Evolutionary conservation across 495 filamentous ascomycete species (phyloP), one percentile per base, ranked within the genome.

Genomic region (Penicillium goetzii): DNA sequence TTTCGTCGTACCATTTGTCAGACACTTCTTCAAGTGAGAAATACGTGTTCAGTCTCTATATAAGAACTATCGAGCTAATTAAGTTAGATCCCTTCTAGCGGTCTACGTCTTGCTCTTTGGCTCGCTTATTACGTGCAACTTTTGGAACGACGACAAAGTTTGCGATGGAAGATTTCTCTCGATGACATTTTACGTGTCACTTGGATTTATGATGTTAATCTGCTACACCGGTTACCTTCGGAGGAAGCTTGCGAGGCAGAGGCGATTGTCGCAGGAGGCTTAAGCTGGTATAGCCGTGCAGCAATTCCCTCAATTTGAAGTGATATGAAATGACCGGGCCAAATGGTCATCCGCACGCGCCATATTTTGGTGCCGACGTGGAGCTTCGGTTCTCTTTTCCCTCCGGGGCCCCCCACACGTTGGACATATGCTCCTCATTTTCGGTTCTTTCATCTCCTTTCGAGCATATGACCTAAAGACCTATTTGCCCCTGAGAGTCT

Each of bases 101-200:
- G 5, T 43, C 25, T 4, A 8, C 4, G 15, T 57, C 34, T 45
- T 43, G 4, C 11, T 57, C 55, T 57, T 17, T 43, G 55, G 55
- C 55, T 57, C 55, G 55, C 36, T 57, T 10, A 57, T 57, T 6
- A 57, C 55, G 32, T 57, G 55, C 38, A 43, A 57, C 25, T 28
- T 57, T 30, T 45, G 55, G 55, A 43, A 30, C 38, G 38, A 57
- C 55, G 55, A 43, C 1, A 57, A 57, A 57, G 36, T 43, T 45
- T 56, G 54, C 28, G 54, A 56, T 56, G 6, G 21, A n/a, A 41
- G 43, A 0, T 12, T 47, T 23, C n/a, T 11, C 43, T 47, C 43
- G 7, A 8, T 47, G 43, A 11, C 9, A 1, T 47, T 47, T 14
- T 47, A 17, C 15, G 15, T 21, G 43, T 11, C n/a, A 25, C 19